Evolutionary conservation across 768 basidiomycete species (phyloP).

Genomic region (Sistotremastrum suecicum): DNA sequence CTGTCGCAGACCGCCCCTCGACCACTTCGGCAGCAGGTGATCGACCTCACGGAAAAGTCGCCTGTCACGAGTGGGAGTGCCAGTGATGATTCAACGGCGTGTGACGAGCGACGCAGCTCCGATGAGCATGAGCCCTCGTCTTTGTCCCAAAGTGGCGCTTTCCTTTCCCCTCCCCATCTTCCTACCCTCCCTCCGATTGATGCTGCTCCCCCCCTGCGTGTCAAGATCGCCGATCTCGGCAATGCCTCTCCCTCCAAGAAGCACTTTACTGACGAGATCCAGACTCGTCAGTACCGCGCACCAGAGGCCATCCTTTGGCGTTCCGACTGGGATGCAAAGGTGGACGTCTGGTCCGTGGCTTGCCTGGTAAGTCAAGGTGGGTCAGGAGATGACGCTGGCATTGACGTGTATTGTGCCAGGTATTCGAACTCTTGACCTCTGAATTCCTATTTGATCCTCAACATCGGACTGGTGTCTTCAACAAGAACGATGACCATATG

Average conservation of each 20-base stretch:
- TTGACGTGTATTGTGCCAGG: constrained; percentile 18
- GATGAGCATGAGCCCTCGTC: too few relatives aligned
- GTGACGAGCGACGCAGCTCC: too few relatives aligned
- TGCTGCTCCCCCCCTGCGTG: constrained; percentile 38
- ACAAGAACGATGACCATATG: constrained; percentile 92
- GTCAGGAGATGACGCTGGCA: neutral
- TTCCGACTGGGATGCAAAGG: constrained; percentile 73
- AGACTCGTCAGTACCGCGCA: constrained; percentile 89
- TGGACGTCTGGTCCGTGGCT: constrained; percentile 85
- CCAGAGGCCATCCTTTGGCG: constrained; percentile 90
- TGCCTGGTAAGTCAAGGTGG: constrained; percentile 47
- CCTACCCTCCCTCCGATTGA: constrained; percentile 5
- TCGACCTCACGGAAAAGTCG: too few relatives aligned
- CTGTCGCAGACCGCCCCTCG: constrained; percentile 52
- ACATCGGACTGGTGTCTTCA: constrained; percentile 65
- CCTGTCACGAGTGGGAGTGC: too few relatives aligned
- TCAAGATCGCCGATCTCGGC: constrained; percentile 91
- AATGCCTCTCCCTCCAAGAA: constrained; percentile 86
- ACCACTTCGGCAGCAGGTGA: constrained; percentile 8
- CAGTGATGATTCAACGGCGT: too few relatives aligned
- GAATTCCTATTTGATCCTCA: constrained; percentile 90
- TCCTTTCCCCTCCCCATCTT: constrained; percentile 4
- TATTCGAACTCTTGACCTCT: constrained; percentile 82
- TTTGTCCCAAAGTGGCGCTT: neutral
- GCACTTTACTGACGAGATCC: constrained; percentile 91